Evolutionary conservation across 495 filamentous ascomycete species (phyloP).

Genomic region (Hamigera avellanea): DNA sequence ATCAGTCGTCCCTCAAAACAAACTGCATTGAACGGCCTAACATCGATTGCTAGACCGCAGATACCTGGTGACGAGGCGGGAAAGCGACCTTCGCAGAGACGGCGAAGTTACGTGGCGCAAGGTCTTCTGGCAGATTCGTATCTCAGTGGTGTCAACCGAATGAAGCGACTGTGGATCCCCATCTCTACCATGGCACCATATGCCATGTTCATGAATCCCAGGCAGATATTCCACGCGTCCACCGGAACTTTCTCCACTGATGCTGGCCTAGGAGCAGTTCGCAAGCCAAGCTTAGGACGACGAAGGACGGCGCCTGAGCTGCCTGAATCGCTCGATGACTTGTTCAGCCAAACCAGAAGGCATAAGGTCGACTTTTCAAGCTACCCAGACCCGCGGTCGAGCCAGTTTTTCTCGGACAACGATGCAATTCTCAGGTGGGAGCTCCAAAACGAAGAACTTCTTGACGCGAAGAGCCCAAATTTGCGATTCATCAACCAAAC

Average conservation of each 20-base stretch:
- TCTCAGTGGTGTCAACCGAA: background rate
- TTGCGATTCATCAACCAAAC: conserved; percentile 26
- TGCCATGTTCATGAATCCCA: conserved; percentile 36
- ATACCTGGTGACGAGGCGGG: background rate
- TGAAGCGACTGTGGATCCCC: conserved; percentile 9
- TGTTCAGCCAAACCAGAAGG: conserved; percentile 10
- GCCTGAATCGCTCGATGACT: conserved; percentile 17
- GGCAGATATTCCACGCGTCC: conserved; percentile 25
- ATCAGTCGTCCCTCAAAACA: conserved; percentile 11
- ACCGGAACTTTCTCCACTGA: conserved; percentile 36
- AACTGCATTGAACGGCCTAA: conserved; percentile 7
- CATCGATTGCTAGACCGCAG: conserved; percentile 15
- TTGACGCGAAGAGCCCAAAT: conserved; percentile 10
- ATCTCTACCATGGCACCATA: conserved; percentile 19
- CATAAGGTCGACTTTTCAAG: conserved; percentile 3
- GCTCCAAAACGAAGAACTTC: conserved; percentile 20
- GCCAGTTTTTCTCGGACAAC: conserved; percentile 13
- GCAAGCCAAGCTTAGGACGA: background rate
- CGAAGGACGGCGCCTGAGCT: conserved; percentile 4
- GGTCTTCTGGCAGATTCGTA: background rate
- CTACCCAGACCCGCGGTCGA: conserved; percentile 7
- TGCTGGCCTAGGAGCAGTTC: conserved; percentile 10
- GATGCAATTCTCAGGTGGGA: conserved; percentile 28
- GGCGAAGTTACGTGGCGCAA: background rate
- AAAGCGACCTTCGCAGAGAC: conserved; percentile 1